Percentiles rank a stretch among this genome's conserved stretches.
phyloP scores from a whole-genome alignment of 106 monocot species.

The Dioscorea dumetorum region DNA sequence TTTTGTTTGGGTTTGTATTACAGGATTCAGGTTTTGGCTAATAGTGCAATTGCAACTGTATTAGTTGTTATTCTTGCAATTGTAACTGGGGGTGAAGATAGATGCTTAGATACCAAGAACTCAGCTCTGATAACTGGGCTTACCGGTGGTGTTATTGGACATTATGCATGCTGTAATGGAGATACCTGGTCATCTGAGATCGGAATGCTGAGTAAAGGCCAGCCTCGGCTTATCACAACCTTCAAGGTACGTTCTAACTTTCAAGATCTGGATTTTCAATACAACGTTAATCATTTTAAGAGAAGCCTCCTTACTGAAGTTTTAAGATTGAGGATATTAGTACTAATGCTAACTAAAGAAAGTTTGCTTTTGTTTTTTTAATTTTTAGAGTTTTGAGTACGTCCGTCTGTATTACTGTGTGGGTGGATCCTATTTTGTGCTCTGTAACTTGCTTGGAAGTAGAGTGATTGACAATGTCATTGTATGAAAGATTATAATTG shows the following conservation, averaged over 20 bases:
- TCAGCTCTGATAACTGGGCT: conserved; percentile 59
- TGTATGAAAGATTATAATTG: too few relatives aligned
- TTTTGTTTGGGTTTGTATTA: background rate
- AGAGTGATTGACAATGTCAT: too few relatives aligned
- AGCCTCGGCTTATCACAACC: conserved; percentile 71
- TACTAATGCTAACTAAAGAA: too few relatives aligned
- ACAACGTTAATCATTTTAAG: too few relatives aligned
- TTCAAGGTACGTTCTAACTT: conserved; percentile 52
- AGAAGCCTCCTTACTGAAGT: too few relatives aligned
- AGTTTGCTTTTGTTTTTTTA: too few relatives aligned
- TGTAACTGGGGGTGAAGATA: conserved; percentile 41
- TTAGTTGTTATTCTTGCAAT: conserved; percentile 40
- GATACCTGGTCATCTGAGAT: conserved; percentile 97
- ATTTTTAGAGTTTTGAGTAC: too few relatives aligned
- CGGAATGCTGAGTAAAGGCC: conserved; percentile 66
- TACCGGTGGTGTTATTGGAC: conserved; percentile 83
- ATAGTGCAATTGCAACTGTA: conserved; percentile 64
- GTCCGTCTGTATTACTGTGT: too few relatives aligned
- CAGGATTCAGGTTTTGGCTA: conserved; percentile 75
- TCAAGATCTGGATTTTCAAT: too few relatives aligned
- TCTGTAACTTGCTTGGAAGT: too few relatives aligned
- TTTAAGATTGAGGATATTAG: too few relatives aligned
- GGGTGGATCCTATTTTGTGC: too few relatives aligned
- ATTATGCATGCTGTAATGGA: conserved; percentile 95
- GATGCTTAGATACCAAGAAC: conserved; percentile 62